Evolutionary conservation across 169 alveolate species (phyloP), one percentile per base, ranked within the genome.

Genomic region (Plasmodium adleri): DNA sequence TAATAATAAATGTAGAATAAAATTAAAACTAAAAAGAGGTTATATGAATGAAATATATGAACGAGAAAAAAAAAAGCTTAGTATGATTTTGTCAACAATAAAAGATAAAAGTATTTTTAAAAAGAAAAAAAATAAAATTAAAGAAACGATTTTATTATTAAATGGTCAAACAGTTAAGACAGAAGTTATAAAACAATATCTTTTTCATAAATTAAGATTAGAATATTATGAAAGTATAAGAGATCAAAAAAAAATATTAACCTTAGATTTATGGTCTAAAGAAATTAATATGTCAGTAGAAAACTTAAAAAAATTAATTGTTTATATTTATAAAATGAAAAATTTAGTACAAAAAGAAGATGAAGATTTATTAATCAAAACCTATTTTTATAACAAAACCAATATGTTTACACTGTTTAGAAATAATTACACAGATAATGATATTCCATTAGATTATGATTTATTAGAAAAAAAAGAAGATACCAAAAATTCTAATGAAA

Each of bases 211-310:
- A 17, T 83, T 70, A 83, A 70, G 85, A 67, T 58, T 83, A 70
- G 91, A 83, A 49, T 83, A 83, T 70, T 83, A 83, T 59, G 91
- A 83, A 62, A 83, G 64, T 17, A 83, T 83, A 58, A 83, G 91
- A 60, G 91, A 83, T 49, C 83, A 83, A 50, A 83, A 83, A 45
- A 83, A 83, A 13, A 83, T 83, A 2, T 73, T 83, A 28, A 83
- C 86, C 1, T 32, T 83, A 62, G 91, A 83, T 20, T 60, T 83
- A 70, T 83, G 91, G 91, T 67, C 91, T 8, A 83, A 83, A 63
- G 91, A 83, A 70, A 83, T 83, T 56, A 83, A 83, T 83, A 63
- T 83, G 1, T 63, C 91, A 10, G 85, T 83, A 39, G 85, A 83
- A 7, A 83, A 83, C 58, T 59, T 83, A 50, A 83, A 83, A 49